Evolutionary conservation across 2,329 filamentous ascomycete genomes (phyloP).

Genomic region (Colletotrichum sp.): DNA sequence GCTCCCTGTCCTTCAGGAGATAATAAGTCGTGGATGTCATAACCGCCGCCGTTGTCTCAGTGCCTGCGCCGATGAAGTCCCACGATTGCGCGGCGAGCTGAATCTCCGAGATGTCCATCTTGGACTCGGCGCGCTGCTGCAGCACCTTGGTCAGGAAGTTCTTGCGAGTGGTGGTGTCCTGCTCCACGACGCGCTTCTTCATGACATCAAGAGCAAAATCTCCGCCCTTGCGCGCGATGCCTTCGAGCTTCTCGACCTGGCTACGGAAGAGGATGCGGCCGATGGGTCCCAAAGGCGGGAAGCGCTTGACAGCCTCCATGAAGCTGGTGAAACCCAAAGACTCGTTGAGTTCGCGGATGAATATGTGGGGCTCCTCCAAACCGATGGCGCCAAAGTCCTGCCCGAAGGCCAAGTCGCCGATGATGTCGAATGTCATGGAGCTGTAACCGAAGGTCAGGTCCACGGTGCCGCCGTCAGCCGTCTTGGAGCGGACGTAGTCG

Average conservation of each 20-base stretch:
- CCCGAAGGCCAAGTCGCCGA: background rate
- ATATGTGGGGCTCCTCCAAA: background rate
- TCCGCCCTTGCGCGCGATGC: background rate
- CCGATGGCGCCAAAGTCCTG: background rate
- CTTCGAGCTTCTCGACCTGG: background rate
- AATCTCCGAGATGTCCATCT: background rate
- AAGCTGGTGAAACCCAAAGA: background rate
- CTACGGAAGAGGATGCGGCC: background rate
- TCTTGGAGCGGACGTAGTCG: background rate
- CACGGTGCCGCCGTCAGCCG: background rate
- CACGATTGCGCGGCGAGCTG: background rate
- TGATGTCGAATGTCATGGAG: background rate
- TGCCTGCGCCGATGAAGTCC: background rate
- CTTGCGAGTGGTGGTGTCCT: background rate
- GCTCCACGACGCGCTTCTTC: background rate
- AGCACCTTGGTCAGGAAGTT: background rate
- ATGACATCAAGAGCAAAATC: background rate
- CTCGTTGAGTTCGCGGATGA: background rate
- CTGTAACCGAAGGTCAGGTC: background rate
- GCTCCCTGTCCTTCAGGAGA: background rate
- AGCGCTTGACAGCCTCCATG: background rate
- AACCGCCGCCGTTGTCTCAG: background rate
- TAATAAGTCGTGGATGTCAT: background rate
- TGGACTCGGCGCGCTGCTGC: background rate
- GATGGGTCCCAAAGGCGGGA: background rate